Conservation (phyloP, 192 early-diverging fungal species). For the Thamnidium elegans region DNA sequence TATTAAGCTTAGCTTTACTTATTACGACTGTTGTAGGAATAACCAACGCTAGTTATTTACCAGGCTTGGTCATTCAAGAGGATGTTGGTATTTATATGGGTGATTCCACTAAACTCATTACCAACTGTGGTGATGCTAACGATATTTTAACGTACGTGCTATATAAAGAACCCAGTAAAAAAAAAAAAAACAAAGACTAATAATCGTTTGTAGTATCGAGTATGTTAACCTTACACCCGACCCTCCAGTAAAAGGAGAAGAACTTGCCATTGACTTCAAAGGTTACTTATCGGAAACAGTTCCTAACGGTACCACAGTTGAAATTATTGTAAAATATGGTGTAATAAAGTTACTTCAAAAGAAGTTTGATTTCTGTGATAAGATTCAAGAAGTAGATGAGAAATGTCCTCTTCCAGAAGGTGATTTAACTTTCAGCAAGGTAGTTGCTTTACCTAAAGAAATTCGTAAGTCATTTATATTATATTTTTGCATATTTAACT, state of each 20-base stretch:
- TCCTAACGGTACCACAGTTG: constrained; percentile 40
- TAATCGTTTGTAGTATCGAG: constrained; percentile 29
- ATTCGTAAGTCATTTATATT: constrained; percentile 43
- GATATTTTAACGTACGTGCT: constrained; percentile 33
- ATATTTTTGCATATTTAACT: background rate
- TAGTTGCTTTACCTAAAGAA: constrained; percentile 52
- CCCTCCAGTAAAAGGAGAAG: constrained; percentile 47
- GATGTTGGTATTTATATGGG: background rate
- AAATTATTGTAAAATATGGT: constrained; percentile 48
- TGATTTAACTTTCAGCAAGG: constrained; percentile 35
- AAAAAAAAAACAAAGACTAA: background rate
- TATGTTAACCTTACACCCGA: constrained; percentile 46
- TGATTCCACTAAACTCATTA: constrained; percentile 30
- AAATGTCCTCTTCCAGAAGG: constrained; percentile 48
- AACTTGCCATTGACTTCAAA: constrained; percentile 41
- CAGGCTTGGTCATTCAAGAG: constrained; percentile 11
- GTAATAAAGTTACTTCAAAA: constrained; percentile 46
- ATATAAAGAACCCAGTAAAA: too few relatives aligned
- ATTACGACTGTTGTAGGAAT: background rate
- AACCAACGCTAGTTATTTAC: constrained; percentile 4
- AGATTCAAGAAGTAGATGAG: constrained; percentile 46
- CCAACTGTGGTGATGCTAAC: constrained; percentile 23
- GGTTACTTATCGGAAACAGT: constrained; percentile 42
- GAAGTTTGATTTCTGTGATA: constrained; percentile 49
- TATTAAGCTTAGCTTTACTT: background rate